Conservation (phyloP, 1,284 basidiomycete species). For the Inonotus hispidus region DNA sequence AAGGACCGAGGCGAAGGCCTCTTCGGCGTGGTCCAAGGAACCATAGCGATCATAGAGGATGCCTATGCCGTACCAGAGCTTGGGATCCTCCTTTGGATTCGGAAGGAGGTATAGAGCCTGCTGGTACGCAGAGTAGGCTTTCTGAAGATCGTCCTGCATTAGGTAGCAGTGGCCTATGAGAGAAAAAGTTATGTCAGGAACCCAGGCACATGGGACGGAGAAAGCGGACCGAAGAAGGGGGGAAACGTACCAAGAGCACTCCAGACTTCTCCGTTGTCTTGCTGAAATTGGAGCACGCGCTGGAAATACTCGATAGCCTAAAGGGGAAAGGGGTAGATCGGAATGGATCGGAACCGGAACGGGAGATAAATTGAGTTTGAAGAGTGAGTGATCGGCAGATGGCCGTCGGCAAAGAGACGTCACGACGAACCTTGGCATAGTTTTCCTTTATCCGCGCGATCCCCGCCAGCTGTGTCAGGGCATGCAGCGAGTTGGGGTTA, state of each 20-base stretch:
- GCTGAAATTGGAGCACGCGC: conserved; percentile 81
- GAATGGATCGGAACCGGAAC: conserved; percentile 9
- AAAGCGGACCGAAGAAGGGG: conserved; percentile 18
- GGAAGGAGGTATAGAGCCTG: conserved; percentile 95
- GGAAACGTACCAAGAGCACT: conserved; percentile 71
- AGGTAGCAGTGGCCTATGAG: conserved; percentile 87
- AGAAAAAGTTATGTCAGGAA: conserved; percentile 19
- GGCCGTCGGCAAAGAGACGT: conserved; percentile 25
- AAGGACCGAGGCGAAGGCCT: conserved; percentile 94
- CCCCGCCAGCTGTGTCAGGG: conserved; percentile 87
- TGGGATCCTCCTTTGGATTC: conserved; percentile 97
- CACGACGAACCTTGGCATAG: conserved; percentile 66
- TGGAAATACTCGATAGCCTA: conserved; percentile 95
- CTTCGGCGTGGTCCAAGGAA: conserved; percentile 96
- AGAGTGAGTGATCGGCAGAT: conserved; percentile 14
- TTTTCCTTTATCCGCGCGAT: conserved; percentile 86
- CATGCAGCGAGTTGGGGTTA: conserved; percentile 83
- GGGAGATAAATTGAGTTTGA: conserved; percentile 6
- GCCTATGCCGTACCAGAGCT: conserved; percentile 99
- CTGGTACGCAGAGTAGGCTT: conserved; percentile 98
- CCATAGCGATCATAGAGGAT: conserved; percentile 99
- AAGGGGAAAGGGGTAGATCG: conserved; percentile 24
- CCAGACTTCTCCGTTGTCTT: conserved; percentile 94
- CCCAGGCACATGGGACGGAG: conserved; percentile 22
- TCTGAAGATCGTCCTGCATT: conserved; percentile 99